A percentile compares a stretch with the other conserved stretches of the same genome.
These are phyloP conservation scores for Gossypium turneri DNA, from an alignment of 345 rosid genomes.

Conservation along the genomic window DNA sequence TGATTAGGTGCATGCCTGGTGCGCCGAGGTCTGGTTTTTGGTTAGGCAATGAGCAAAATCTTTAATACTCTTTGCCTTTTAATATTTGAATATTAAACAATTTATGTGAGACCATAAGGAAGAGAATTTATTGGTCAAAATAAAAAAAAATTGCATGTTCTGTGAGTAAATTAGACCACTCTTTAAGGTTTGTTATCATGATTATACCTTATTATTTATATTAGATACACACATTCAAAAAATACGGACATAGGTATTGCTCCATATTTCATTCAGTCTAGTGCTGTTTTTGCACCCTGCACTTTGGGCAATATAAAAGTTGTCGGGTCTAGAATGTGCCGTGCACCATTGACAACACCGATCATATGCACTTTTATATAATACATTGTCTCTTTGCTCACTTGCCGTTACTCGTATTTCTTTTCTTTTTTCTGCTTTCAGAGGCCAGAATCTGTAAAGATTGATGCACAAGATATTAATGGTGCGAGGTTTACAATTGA, in stretches of 20 bases:
- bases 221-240: neutral
- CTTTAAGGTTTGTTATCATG: neutral
- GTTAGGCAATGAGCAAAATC: neutral
- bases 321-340: neutral
- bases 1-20: neutral
- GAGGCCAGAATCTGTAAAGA: conserved; percentile 85
- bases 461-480: conserved; percentile 77
- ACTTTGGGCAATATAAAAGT: neutral
- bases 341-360: neutral
- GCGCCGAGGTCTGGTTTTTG: neutral
- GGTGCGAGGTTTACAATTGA: conserved; percentile 67
- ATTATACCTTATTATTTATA: neutral
- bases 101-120: neutral
- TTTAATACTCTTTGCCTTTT: neutral
- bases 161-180: neutral
- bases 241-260: neutral
- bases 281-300: neutral
- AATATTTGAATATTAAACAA: neutral
- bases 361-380: neutral
- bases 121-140: neutral
- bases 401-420: neutral
- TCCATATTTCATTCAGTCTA: neutral
- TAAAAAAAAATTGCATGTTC: neutral
- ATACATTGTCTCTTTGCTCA: neutral
- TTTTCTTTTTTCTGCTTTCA: conserved; percentile 28